Evolutionary conservation across 2,329 filamentous ascomycete genomes (phyloP), one percentile per base, ranked within the genome.

Genomic region (Penicillium polonicum): DNA sequence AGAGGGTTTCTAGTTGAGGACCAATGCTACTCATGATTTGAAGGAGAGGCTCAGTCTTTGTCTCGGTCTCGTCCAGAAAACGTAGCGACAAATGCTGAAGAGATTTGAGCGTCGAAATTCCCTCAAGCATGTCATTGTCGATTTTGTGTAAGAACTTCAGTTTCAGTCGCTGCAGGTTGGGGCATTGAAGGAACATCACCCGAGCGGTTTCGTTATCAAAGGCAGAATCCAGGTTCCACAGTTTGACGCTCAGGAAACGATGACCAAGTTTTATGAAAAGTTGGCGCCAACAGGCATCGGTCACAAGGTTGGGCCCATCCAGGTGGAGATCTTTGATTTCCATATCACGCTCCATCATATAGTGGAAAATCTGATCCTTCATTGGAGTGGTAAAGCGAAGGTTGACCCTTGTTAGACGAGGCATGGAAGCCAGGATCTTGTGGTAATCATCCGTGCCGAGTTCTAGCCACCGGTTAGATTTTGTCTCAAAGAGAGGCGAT

Each of bases 301-400:
- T 87, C 17, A 97, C 79, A 0, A 97, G 84, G 64, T 96, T 97
- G 10, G 91, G 86, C 12, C 91, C 90, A 61, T 94, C 88, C 0
- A 97, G 81, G 61, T 91, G 89, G 43, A 97, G 80, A 55, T 85
- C 82, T 59, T 86, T 83, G n/a, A 97, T 79, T 9, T 83, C 75
- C 49, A 85, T 83, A 49, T 89, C 83, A 48, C 90, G 89, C 55
- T 86, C 86, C 21, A 90, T 79, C 68, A 97, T 83, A 72, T 93
- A 96, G 52, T 91, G 85, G 74, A 97, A 83, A 42, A 92, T 89
- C 39, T 82, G 81, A 68, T 97, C 89, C 74, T 96, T 96, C 80
- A 97, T 88, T 70, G 96, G 92, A 49, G 94, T 90, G n/a, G 88
- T 91, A 68, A 92, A 93, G 48, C 89, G 86, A 12, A 96, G 78